Conservation (phyloP, 768 basidiomycete species). For the Krasilnikovozyma curviuscula region DNA sequence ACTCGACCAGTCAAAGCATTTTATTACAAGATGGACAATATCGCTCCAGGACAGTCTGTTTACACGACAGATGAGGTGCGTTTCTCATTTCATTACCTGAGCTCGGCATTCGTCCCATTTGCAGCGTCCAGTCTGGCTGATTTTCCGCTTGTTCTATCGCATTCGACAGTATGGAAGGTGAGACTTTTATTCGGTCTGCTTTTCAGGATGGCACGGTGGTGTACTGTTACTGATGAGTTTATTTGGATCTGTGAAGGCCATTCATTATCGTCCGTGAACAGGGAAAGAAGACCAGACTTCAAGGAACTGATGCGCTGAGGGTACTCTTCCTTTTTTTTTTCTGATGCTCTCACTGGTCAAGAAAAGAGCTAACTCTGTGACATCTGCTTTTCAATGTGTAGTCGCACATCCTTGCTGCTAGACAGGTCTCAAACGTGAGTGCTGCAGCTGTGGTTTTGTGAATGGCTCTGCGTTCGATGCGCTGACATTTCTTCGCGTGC, state of each 20-base stretch:
- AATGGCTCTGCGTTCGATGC: background rate
- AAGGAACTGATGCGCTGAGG: slow-evolving; percentile 91
- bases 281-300: slow-evolving; percentile 69
- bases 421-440: slow-evolving; percentile 21
- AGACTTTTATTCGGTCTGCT: background rate
- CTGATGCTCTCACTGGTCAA: slow-evolving; percentile 6
- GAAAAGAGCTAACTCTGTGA: no score
- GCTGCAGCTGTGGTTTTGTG: background rate
- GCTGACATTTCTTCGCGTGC: background rate
- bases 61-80: slow-evolving; percentile 27
- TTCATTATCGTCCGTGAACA: slow-evolving; percentile 95
- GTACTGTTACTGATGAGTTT: slow-evolving; percentile 3
- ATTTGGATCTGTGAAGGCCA: slow-evolving; percentile 41
- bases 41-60: slow-evolving; percentile 27
- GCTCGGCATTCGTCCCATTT: background rate
- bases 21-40: slow-evolving; percentile 13
- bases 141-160: background rate
- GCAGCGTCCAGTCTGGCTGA: background rate
- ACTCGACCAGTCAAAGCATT: background rate
- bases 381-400: slow-evolving; percentile 22
- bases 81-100: background rate
- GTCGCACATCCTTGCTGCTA: slow-evolving; percentile 90
- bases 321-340: slow-evolving; percentile 27
- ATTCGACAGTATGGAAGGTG: slow-evolving; percentile 10
- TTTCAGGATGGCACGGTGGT: background rate